Evolutionary conservation across 192 early-diverging fungal species (phyloP).

Genomic region (Gamsiella multidivaricata): DNA sequence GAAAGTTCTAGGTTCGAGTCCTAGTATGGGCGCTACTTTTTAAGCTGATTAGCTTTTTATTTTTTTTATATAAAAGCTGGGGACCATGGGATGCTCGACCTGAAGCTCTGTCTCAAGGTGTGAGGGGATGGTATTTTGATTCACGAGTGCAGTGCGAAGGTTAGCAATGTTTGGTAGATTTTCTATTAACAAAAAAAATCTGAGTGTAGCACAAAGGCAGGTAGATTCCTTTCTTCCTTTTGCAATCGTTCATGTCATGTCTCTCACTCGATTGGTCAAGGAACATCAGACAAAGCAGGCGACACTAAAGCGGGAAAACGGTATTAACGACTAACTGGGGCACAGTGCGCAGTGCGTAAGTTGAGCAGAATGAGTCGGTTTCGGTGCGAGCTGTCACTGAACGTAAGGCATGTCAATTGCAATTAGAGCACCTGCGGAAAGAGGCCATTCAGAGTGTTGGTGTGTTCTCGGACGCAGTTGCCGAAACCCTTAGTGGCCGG

Average conservation of each 20-base stretch:
- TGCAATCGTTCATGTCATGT: constrained; percentile 20
- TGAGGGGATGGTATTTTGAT: no score
- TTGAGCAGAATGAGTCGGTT: no score
- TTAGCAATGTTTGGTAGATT: no score
- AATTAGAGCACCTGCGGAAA: constrained; percentile 66
- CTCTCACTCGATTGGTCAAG: constrained; percentile 62
- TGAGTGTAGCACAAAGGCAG: no score
- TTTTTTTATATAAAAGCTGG: no score
- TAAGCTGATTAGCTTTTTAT: constrained; percentile 5
- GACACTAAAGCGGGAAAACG: constrained; percentile 59
- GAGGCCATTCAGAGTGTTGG: constrained; percentile 63
- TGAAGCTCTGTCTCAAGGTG: no score
- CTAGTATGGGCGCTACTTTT: constrained; percentile 62
- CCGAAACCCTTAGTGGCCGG: constrained; percentile 69
- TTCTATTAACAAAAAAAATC: neutral
- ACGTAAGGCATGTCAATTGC: neutral
- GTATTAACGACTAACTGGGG: constrained; percentile 33
- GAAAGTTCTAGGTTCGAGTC: constrained; percentile 72
- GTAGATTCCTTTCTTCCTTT: no score
- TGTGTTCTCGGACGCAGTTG: constrained; percentile 67
- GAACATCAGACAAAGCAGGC: constrained; percentile 72
- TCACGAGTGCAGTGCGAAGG: no score
- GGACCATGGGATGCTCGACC: no score
- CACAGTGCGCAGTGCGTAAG: no score
- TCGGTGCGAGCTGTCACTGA: neutral